A percentile compares a stretch with the other conserved stretches of the same genome.
phyloP scores from a whole-genome alignment of 768 basidiomycete genomes.

The Phylloporus arenicola region DNA sequence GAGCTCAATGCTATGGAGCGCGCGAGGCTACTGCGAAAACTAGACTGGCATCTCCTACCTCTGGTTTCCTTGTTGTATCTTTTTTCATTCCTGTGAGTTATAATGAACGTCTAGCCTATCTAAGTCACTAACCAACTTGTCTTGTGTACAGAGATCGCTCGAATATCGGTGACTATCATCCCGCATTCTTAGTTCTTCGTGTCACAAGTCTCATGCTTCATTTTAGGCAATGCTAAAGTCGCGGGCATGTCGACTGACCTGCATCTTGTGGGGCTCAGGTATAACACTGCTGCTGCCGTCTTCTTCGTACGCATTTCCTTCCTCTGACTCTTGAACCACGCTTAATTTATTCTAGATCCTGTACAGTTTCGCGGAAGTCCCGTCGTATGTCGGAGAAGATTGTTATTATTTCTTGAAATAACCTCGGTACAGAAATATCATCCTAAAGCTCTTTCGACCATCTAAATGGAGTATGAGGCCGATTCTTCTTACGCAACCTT shows the following conservation, averaged over 20 bases:
- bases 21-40: slow-evolving; percentile 33
- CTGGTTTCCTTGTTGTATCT: slow-evolving; percentile 42
- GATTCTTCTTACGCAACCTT: background rate
- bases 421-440: slow-evolving; percentile 31
- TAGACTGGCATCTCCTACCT: slow-evolving; percentile 42
- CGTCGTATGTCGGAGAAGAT: slow-evolving; percentile 27
- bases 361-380: slow-evolving; percentile 36
- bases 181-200: background rate
- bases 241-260: slow-evolving; percentile 41
- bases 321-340: background rate
- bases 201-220: background rate
- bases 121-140: background rate
- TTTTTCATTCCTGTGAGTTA: slow-evolving; percentile 42
- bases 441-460: slow-evolving; percentile 32
- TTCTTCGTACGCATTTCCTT: slow-evolving; percentile 28
- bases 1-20: slow-evolving; percentile 19
- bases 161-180: slow-evolving; percentile 36
- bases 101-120: background rate
- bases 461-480: slow-evolving; percentile 32
- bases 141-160: slow-evolving; percentile 34
- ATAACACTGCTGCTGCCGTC: slow-evolving; percentile 36
- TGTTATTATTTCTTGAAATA: background rate
- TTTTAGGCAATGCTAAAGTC: slow-evolving; percentile 38
- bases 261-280: slow-evolving; percentile 29
- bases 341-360: slow-evolving; percentile 20